Evolutionary conservation across 2,329 filamentous ascomycete genomes (phyloP), one percentile per base, ranked within the genome.

Genomic region (Neonectria magnoliae): DNA sequence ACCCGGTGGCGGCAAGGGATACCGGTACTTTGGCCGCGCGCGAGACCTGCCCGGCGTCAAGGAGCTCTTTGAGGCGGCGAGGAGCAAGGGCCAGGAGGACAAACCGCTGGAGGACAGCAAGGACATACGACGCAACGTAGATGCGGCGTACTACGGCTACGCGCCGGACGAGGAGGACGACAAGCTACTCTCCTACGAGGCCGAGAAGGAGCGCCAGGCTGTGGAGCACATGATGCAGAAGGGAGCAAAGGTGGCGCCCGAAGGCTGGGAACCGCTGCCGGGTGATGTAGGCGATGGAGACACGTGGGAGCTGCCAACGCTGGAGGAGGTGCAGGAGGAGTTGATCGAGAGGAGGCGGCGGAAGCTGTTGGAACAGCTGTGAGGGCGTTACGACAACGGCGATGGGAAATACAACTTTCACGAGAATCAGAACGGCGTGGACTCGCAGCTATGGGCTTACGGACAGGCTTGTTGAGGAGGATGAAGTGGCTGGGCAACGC

Each of bases 111-210:
- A 93, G 75, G 86, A 87, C 65, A 85, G 91, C 71, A 88, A 89
- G 55, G 92, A 93, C 72, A 77, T 94, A 71, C 82, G 90, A 65
- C 90, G 88, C 80, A 88, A 90, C 71, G 94, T 99, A 9, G 93
- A 99, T 80, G 96, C 96, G 13, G 91, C 90, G 33, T 99, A 99
- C 80, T 99, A 98, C 78, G 96, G 96, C 44, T 99, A 97, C 79
- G 94, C 94, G 66, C 86, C 94, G 8, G 93, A 94, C 71, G 94
- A 98, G 79, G 96, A 98, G 79, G 93, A 97, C 77, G 93, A 91
- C 0, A 88, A 86, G 50, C 77, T 98, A 75, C 78, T 98, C 68
- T 88, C 84, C 56, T 97, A 97, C 77, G 96, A 99, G 83, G 86
- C 83, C 50, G 84, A 88, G 75, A 96, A 94, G 81, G 96, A 98